These are phyloP conservation scores for Penicillium malachiteum DNA, from an alignment of 495 filamentous ascomycete genomes.

Conservation along the genomic window DNA sequence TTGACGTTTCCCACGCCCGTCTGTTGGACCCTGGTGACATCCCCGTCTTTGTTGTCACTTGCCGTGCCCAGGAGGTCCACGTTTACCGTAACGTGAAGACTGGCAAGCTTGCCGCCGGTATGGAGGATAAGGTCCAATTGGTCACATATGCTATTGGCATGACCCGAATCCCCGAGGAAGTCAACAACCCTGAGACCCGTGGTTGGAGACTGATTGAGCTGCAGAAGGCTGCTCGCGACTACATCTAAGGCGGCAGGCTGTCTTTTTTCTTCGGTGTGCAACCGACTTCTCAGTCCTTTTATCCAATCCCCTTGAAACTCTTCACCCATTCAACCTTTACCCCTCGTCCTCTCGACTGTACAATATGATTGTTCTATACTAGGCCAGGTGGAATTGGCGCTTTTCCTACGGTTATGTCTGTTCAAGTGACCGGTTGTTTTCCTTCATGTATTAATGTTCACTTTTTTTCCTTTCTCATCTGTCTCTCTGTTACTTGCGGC, in stretches of 20 bases:
- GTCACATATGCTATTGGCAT: slow-evolving; percentile 98
- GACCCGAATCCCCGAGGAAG: slow-evolving; percentile 88
- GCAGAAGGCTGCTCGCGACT: slow-evolving; percentile 97
- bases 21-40: slow-evolving; percentile 97
- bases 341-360: slow-evolving; percentile 33
- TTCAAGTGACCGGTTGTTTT: slow-evolving; percentile 28
- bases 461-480: slow-evolving; percentile 11
- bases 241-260: slow-evolving; percentile 57
- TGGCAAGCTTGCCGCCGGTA: slow-evolving; percentile 86
- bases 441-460: slow-evolving; percentile 35
- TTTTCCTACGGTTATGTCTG: slow-evolving; percentile 30
- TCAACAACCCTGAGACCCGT: slow-evolving; percentile 92
- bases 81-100: slow-evolving; percentile 92
- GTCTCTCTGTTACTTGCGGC: slow-evolving; percentile 12
- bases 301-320: background rate
- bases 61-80: slow-evolving; percentile 96
- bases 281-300: slow-evolving; percentile 6
- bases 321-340: slow-evolving; percentile 10
- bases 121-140: slow-evolving; percentile 97
- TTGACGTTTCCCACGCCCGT: slow-evolving; percentile 84
- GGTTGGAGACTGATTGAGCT: slow-evolving; percentile 97
- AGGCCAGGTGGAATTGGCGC: slow-evolving; percentile 39
- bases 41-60: slow-evolving; percentile 95
- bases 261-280: background rate
- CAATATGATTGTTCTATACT: slow-evolving; percentile 43